Evolutionary conservation across 2,329 filamentous ascomycete species (phyloP).

Genomic region (Coleophoma crateriformis): DNA sequence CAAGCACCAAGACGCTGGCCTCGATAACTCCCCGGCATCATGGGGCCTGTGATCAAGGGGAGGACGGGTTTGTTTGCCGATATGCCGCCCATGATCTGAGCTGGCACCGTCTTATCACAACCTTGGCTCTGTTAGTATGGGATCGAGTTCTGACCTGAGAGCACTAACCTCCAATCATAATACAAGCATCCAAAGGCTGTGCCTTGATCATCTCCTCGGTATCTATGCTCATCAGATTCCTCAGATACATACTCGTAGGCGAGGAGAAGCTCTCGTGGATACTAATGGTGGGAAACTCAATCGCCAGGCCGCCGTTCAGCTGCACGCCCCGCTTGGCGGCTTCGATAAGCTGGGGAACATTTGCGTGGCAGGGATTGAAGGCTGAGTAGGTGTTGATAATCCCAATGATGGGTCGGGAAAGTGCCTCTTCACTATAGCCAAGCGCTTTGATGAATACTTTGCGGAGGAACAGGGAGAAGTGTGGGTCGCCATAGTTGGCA

Average conservation of each 20-base stretch:
- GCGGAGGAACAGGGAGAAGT: slow-evolving; percentile 69
- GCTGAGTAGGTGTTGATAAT: slow-evolving; percentile 69
- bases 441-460: slow-evolving; percentile 76
- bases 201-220: slow-evolving; percentile 73
- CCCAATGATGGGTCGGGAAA: slow-evolving; percentile 66
- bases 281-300: slow-evolving; percentile 72
- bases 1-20: slow-evolving; percentile 65
- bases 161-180: slow-evolving; percentile 57
- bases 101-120: slow-evolving; percentile 70
- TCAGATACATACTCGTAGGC: slow-evolving; percentile 69
- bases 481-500: slow-evolving; percentile 65
- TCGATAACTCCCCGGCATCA: slow-evolving; percentile 66
- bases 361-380: slow-evolving; percentile 72
- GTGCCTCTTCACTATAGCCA: slow-evolving; percentile 66
- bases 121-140: slow-evolving; percentile 33
- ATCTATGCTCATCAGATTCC: slow-evolving; percentile 75
- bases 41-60: slow-evolving; percentile 65
- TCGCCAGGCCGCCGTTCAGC: slow-evolving; percentile 58
- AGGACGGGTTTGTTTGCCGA: slow-evolving; percentile 69
- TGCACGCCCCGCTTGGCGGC: slow-evolving; percentile 65
- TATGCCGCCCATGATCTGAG: slow-evolving; percentile 71
- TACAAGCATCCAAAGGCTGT: slow-evolving; percentile 63
- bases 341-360: slow-evolving; percentile 66
- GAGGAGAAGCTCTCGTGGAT: slow-evolving; percentile 63
- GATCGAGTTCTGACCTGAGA: too few relatives aligned